Evolutionary conservation across 2,329 filamentous ascomycete genomes (phyloP), one percentile per base, ranked within the genome.

Genomic region (Proliferodiscus dingleyae): DNA sequence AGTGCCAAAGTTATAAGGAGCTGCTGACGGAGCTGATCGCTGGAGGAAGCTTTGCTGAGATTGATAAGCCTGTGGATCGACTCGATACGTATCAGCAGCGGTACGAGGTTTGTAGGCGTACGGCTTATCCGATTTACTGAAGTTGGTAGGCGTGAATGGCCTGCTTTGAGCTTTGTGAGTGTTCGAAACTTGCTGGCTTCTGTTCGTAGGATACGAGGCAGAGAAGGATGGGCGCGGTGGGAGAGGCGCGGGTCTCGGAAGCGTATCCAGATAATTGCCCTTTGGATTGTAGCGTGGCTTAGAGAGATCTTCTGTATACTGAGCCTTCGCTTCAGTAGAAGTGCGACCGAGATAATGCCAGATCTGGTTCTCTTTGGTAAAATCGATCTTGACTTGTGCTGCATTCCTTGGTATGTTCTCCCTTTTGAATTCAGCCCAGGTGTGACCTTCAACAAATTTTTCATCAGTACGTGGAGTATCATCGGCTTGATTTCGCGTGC

Each of bases 261-360:
- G 70, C 2, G 83, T 82, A 37, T 88, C 83, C 61, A 89, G 65
- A 65, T 85, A 90, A 61, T 85, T 86, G 54, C 81, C 82, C 66
- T 78, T 83, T 2, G 74, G 69, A 49, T 88, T 87, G 64, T 88
- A 75, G 37, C 70, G 70, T n/a, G 67, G 73, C 10, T 66, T 73
- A 7, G 60, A 52, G 34, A 77, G 79, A 66, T 95, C 82, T 59
- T 93, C 87, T 4, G 90, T 95, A 67, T 93, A 98, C 64, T 94
- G 89, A 21, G 89, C 84, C 65, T 84, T 89, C 43, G 89, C 86
- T 61, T 97, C 91, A 5, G 91, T 96, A 18, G 91, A 97, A 16
- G 77, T 79, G 63, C 81, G 81, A 24, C 88, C 88, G 49, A 98
- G 75, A 64, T 96, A 97, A 68, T 89, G 79, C 88, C 90, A 97